Base-by-base conservation (phyloP, 768 basidiomycete species). In the Podaxis sp. region DNA sequence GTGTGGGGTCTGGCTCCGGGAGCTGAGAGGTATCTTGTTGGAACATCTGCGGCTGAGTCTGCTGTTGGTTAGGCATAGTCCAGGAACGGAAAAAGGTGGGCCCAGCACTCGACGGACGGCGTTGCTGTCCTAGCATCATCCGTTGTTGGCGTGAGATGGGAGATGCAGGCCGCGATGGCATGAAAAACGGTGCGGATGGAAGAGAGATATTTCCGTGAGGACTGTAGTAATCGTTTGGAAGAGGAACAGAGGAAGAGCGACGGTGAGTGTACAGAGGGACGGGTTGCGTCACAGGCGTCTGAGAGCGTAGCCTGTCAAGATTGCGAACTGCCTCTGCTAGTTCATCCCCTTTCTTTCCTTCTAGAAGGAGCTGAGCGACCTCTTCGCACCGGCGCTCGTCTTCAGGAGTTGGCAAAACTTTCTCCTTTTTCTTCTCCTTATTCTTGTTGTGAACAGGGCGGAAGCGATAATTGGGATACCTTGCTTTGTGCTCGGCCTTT, bases 341-440 rank as follows among this genome's bases (percentile, higher is more conserved):
- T 64, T 87, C 81, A 28, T 86, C 83, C 40, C 88, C 88, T 69
- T 88, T 88, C 72, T 84, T 88, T 2, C 88, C 88, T 47, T 84
- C 82, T 1, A 90, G 77, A 0, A 89, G 74, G 5, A 89, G 71
- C 61, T 81, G 79, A 0, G 88, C 86, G 13, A 89, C 84, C 52
- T 84, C 81, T 59, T 88, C 87, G 70, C 89, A 89, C 5, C 89
- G 77, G 61, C 82, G 84, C 72, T 84, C 82, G 57, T 84, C 86
- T 66, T 83, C 86, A 2, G 77, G 70, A 35, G 76, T 79, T 66
- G 68, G 73, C 3, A 62, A 51, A 1, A 62, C 47, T 63, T 78
- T 79, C 6, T 74, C 77, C 67, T 76, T 75, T 51, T 72, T 62
- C 35, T 72, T 72, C 57, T 71, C 69, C 69, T 80, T 79, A 62